Evolutionary conservation across 2,329 filamentous ascomycete genomes (phyloP).

Genomic region (Diaporthe aspalathi): DNA sequence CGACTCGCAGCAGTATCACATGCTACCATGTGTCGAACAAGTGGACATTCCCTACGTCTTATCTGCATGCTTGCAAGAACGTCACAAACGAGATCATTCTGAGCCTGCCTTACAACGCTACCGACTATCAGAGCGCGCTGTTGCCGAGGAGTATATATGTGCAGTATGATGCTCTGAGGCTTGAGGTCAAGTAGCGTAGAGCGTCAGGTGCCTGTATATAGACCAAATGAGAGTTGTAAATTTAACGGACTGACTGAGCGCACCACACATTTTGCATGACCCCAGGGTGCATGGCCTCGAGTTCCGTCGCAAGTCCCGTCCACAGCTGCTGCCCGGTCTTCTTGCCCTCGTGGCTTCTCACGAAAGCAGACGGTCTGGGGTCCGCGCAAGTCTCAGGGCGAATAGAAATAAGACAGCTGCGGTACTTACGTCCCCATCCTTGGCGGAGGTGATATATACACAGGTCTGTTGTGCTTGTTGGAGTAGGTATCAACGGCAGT

Average conservation of each 20-base stretch:
- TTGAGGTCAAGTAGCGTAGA: slow-evolving; percentile 61
- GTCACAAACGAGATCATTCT: slow-evolving; percentile 64
- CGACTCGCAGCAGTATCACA: slow-evolving; percentile 67
- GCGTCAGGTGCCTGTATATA: neutral
- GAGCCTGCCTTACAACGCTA: slow-evolving; percentile 69
- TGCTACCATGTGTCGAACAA: slow-evolving; percentile 73
- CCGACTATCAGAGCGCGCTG: slow-evolving; percentile 68
- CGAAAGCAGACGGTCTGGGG: slow-evolving; percentile 1
- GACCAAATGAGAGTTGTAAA: neutral
- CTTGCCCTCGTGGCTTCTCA: neutral
- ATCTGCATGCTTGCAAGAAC: slow-evolving; percentile 59
- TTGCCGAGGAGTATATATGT: slow-evolving; percentile 68
- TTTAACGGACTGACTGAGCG: neutral
- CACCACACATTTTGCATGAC: neutral
- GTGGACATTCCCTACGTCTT: slow-evolving; percentile 64
- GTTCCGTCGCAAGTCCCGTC: neutral
- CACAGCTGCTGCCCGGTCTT: slow-evolving; percentile 12
- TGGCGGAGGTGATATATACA: neutral
- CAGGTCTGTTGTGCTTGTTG: neutral
- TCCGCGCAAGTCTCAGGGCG: neutral
- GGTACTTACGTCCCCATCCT: slow-evolving; percentile 45
- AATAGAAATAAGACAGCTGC: too few relatives aligned
- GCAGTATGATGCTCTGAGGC: slow-evolving; percentile 72
- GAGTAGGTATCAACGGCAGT: neutral
- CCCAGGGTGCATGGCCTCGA: slow-evolving; percentile 2